phyloP scores from a whole-genome alignment of 2,329 filamentous ascomycete species.

The Diaporthe sp. region DNA sequence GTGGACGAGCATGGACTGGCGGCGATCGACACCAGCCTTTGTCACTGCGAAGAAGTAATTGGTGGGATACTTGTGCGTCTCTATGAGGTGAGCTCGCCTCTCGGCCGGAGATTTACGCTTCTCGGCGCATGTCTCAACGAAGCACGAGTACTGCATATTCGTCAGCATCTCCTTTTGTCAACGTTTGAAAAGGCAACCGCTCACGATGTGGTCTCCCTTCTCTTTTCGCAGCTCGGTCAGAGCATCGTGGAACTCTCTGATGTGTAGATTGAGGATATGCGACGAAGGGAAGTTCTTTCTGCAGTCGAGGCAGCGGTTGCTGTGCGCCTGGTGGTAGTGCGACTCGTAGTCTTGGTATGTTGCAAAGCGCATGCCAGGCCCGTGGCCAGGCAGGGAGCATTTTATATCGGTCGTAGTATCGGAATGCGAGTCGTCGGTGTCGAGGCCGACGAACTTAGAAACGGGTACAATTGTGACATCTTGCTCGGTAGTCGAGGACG shows the following conservation, averaged over 20 bases:
- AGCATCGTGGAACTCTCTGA: slow-evolving; percentile 92
- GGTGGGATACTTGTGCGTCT: slow-evolving; percentile 93
- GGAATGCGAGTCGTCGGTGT: slow-evolving; percentile 56
- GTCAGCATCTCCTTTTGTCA: slow-evolving; percentile 24
- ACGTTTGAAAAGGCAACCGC: slow-evolving; percentile 47
- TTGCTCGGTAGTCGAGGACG: slow-evolving; percentile 40
- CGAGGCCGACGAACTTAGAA: slow-evolving; percentile 73
- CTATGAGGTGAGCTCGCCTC: slow-evolving; percentile 88
- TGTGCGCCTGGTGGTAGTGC: slow-evolving; percentile 86
- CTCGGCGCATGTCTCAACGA: slow-evolving; percentile 88
- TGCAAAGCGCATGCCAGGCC: slow-evolving; percentile 76
- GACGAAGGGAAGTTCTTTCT: slow-evolving; percentile 88
- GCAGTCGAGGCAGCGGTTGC: slow-evolving; percentile 88
- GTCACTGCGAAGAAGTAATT: slow-evolving; percentile 92
- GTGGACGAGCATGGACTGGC: slow-evolving; percentile 82
- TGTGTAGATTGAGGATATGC: slow-evolving; percentile 85
- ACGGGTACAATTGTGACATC: slow-evolving; percentile 48
- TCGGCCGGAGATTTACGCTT: slow-evolving; percentile 88
- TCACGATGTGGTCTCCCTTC: slow-evolving; percentile 87
- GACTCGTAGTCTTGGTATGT: slow-evolving; percentile 87
- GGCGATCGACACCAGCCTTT: slow-evolving; percentile 89
- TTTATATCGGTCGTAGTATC: slow-evolving; percentile 70
- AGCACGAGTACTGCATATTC: slow-evolving; percentile 80
- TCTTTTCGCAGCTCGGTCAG: slow-evolving; percentile 80
- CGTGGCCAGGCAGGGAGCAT: slow-evolving; percentile 87